Evolutionary conservation across 2,329 filamentous ascomycete genomes (phyloP), one percentile per base, ranked within the genome.

Genomic region (Exserohilum turcica): DNA sequence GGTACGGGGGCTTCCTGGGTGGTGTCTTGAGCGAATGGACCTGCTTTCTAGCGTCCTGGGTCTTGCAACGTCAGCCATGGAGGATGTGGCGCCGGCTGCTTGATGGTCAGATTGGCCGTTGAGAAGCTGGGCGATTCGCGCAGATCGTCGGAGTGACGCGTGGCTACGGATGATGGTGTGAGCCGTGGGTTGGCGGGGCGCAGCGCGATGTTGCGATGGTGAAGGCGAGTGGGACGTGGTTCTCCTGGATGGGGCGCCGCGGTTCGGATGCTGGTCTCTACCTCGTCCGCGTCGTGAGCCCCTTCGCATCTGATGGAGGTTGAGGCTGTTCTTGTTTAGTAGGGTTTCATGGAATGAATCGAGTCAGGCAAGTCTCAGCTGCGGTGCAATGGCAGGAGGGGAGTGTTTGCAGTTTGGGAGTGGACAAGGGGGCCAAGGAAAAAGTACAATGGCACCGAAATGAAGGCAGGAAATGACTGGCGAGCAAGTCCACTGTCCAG

Each of bases 51-150:
- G 50, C 52, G 70, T 56, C 49, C 70, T 65, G 42, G 61, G 66
- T 66, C 72, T 72, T 59, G 70, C 72, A 61, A 75, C 70, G 65
- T 74, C 66, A 59, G 72, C 71, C 73, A 75, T 74, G 43, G 56
- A 47, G 48, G 60, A 59, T 46, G 48, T 57, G 53, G 62, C 47
- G 42, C 54, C 48, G 39, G 49, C 28, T 53, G 49, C 16, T 31
- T 56, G 65, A 12, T 61, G 59, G 46, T 48, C 37, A 48, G 66
- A 54, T 36, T 67, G 61, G 54, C 56, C 62, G 62, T 67, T 66
- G 58, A 68, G 63, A 37, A 68, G 59, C 38, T 66, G 57, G 44
- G 70, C 69, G 42, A 74, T 64, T 32, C 71, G 67, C 39, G 65
- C 67, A 29, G 72, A 74, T 43, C 72, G 59, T 62, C 71, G 60